These are phyloP conservation scores for Cyberlindnera subsufficiens DNA, from an alignment of 805 yeast genomes.

Conservation along the genomic window DNA sequence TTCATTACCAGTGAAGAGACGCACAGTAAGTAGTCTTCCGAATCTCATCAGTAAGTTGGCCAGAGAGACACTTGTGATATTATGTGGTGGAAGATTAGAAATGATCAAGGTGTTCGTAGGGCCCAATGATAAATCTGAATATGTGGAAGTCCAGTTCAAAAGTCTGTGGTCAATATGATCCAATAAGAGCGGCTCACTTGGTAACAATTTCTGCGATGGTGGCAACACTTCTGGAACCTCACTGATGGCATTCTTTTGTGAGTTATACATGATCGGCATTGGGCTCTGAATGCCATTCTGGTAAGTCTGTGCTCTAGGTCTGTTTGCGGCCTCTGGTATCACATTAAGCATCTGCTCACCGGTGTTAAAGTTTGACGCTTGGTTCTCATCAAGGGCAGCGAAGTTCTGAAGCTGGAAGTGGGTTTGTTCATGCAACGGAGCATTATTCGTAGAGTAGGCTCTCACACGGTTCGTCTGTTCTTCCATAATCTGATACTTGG, in stretches of 20 bases:
- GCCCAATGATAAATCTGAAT: conserved; percentile 61
- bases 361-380: conserved; percentile 2
- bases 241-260: conserved; percentile 6
- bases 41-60: conserved; percentile 55
- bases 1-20: conserved; percentile 46
- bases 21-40: conserved; percentile 56
- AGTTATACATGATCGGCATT: conserved; percentile 26
- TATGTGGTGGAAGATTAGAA: conserved; percentile 67
- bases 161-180: conserved; percentile 60
- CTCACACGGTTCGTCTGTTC: conserved; percentile 18
- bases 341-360: conserved; percentile 12
- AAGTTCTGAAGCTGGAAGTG: conserved; percentile 11
- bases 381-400: conserved; percentile 8
- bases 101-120: conserved; percentile 76
- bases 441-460: conserved; percentile 23
- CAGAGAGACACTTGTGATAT: conserved; percentile 47
- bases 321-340: conserved; percentile 8
- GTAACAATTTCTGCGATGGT: conserved; percentile 8
- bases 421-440: conserved; percentile 14
- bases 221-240: conserved; percentile 9
- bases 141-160: conserved; percentile 61
- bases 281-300: conserved; percentile 22
- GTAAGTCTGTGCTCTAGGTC: conserved; percentile 39
- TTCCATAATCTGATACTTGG: conserved; percentile 11
- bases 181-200: conserved; percentile 27